A percentile compares a stretch with the other conserved stretches of the same genome.
Conservation (phyloP, 441 rosid genomes). For the Jatropha multifida region DNA sequence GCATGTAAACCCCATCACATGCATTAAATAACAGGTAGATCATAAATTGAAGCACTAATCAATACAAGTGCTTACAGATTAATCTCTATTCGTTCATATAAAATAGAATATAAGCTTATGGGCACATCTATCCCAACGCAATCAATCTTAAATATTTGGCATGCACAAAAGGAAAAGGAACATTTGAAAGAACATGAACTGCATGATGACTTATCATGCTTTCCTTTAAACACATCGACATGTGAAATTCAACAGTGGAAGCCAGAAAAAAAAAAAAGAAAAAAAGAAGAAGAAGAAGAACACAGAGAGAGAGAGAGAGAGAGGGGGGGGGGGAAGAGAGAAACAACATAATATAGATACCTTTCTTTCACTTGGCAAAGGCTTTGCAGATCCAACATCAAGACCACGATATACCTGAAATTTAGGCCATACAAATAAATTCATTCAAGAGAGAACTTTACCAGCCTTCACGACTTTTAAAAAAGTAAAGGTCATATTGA, state of each 20-base stretch:
- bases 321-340: too few relatives aligned
- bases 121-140: neutral
- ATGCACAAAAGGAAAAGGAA: neutral
- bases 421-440: conserved; percentile 6
- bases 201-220: neutral
- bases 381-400: conserved; percentile 89
- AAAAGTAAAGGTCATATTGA: neutral
- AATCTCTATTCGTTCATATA: neutral
- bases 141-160: neutral
- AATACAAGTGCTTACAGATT: neutral
- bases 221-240: neutral
- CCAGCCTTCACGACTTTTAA: neutral
- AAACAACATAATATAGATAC: conserved; percentile 24
- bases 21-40: neutral
- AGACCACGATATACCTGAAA: conserved; percentile 81
- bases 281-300: too few relatives aligned
- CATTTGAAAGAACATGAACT: neutral
- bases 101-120: neutral
- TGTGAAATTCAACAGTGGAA: neutral
- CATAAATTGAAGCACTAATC: conserved; percentile 1
- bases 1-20: neutral
- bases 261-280: neutral
- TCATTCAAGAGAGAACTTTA: neutral
- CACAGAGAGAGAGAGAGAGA: too few relatives aligned
- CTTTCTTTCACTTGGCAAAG: conserved; percentile 57